Base-by-base conservation (phyloP, 371 early-diverging fungal genomes). In the Dipsacomyces acuminosporus region DNA sequence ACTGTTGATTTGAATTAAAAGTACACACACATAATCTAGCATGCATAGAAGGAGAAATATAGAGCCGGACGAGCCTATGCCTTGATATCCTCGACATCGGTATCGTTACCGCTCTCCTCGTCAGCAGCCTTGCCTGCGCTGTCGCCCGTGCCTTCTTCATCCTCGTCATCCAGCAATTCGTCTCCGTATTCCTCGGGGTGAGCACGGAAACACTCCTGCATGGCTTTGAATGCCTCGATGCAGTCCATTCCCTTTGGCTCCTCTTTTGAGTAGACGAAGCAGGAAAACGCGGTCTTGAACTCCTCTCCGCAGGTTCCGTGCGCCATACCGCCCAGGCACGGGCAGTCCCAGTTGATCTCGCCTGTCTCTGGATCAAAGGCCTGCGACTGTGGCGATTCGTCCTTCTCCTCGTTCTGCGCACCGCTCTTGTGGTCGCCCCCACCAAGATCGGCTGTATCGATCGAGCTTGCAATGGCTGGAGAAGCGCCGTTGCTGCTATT, bases 271-370 rank as follows among this genome's bases (percentile, higher is more conserved):
- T 85, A 89, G 18, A 94, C 91, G 79, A 96, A 98, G 74, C 98
- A 98, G 21, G 93, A 90, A 64, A 98, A 98, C 11, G 97, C 96
- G 14, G 83, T 88, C 74, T 95, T 95, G 81, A 98, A 98, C 51
- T 85, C 76, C 52, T 93, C 92, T 26, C 96, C 97, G 72, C 98
- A 98, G 9, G 98, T 94, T 13, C 89, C 90, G 36, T 85, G 74
- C 22, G 93, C 91, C 96, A 96, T 96, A 42, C 88, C 88, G 9
- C 88, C 94, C 14, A 98, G 72, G 71, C 98, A 96, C n/a, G 96
- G 96, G 65, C 93, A 94, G 76, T 96, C 98, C 96, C 98, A 98
- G 82, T 96, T 94, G 75, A 98, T 96, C 79, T 98, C 96, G 54
- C 94, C 96, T 0, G 73, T 72, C 40, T 72, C 73, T 0, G 69